These are phyloP conservation scores for Gossypium longicalyx DNA, from an alignment of 345 rosid genomes.

Conservation along the genomic window DNA sequence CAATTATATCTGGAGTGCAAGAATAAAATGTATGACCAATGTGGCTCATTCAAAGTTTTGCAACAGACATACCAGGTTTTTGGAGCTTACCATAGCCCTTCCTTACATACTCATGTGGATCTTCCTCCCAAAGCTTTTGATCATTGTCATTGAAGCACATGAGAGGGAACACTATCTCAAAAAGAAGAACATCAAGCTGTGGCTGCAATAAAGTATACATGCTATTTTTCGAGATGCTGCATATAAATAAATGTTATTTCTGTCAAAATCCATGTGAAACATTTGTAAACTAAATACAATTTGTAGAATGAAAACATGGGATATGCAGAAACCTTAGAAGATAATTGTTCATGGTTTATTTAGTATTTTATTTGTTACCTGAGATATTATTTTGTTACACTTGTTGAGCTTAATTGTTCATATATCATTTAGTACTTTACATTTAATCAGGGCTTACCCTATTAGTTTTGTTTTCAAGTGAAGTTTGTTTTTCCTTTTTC, in stretches of 20 bases:
- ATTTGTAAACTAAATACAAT: neutral
- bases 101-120: constrained; percentile 99
- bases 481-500: neutral
- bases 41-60: neutral
- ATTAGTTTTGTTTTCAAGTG: neutral
- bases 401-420: neutral
- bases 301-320: neutral
- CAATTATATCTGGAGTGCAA: constrained; percentile 75
- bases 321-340: neutral
- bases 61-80: neutral
- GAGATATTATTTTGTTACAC: neutral
- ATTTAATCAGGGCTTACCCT: neutral
- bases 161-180: constrained; percentile 95
- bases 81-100: constrained; percentile 92
- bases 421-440: neutral
- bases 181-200: constrained; percentile 79
- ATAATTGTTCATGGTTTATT: neutral
- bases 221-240: constrained; percentile 77
- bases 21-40: constrained; percentile 19
- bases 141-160: constrained; percentile 97
- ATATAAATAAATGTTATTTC: constrained; percentile 17
- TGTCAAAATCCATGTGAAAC: neutral
- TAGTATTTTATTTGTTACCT: neutral
- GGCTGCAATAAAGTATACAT: constrained; percentile 87
- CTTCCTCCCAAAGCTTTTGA: constrained; percentile 99